These are phyloP conservation scores for Candida buenavistaensis DNA, from an alignment of 1,139 yeast species.

Conservation along the genomic window DNA sequence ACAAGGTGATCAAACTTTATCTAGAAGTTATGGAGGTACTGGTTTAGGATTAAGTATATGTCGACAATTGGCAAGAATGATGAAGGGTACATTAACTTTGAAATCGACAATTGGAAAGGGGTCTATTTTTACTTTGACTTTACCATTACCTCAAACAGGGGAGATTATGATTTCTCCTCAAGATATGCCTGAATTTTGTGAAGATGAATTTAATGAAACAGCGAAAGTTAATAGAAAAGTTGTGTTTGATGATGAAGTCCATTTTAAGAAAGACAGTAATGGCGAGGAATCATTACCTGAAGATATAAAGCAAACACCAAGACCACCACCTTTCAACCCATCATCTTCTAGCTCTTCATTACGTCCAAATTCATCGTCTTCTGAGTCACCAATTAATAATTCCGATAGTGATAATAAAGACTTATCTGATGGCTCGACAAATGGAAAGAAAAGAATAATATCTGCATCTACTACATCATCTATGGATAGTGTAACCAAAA, in stretches of 20 bases:
- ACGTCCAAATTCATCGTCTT: neutral
- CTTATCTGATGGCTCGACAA: too few relatives aligned
- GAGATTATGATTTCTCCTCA: slow-evolving; percentile 48
- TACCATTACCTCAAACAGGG: slow-evolving; percentile 74
- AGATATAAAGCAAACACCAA: neutral
- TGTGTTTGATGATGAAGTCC: slow-evolving; percentile 27
- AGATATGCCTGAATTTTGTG: slow-evolving; percentile 42
- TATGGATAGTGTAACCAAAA: neutral
- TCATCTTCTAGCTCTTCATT: slow-evolving; percentile 2
- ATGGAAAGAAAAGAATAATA: slow-evolving; percentile 4
- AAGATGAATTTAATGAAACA: slow-evolving; percentile 45
- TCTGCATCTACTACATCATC: slow-evolving; percentile 3
- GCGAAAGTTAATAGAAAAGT: slow-evolving; percentile 39
- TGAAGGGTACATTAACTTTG: slow-evolving; percentile 78
- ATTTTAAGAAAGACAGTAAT: slow-evolving; percentile 12
- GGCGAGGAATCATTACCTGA: neutral
- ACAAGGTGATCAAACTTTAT: slow-evolving; percentile 93
- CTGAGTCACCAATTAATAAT: slow-evolving; percentile 3
- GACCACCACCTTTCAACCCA: neutral
- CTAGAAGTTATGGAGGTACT: slow-evolving; percentile 92
- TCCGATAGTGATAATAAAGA: too few relatives aligned
- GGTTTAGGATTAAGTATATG: slow-evolving; percentile 94
- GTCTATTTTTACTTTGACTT: slow-evolving; percentile 74
- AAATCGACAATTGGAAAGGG: slow-evolving; percentile 74
- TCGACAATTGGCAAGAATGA: slow-evolving; percentile 83